Conservation (phyloP, 768 basidiomycete species). For the Leccinum olivaceopallidum region DNA sequence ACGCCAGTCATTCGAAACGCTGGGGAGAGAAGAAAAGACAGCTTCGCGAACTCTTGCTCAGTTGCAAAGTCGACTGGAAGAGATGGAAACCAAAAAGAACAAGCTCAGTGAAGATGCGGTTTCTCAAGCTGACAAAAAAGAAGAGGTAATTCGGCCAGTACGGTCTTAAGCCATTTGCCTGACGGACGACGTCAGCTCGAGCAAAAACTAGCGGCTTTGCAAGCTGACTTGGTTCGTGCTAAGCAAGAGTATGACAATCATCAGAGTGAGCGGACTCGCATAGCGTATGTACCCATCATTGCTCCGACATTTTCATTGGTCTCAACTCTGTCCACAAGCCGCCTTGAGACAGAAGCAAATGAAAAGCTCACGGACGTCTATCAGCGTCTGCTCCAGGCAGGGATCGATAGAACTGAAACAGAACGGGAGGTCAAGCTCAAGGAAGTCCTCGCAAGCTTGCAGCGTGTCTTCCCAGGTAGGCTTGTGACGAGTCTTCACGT, state of each 20-base stretch:
- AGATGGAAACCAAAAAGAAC: constrained; percentile 56
- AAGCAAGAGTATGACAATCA: constrained; percentile 84
- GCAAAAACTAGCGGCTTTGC: constrained; percentile 52
- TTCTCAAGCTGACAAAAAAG: constrained; percentile 49
- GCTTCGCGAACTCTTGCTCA: constrained; percentile 60
- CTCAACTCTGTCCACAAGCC: constrained; percentile 44
- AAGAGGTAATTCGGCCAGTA: constrained; percentile 45
- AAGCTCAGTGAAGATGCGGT: constrained; percentile 57
- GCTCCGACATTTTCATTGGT: neutral
- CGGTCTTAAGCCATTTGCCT: neutral
- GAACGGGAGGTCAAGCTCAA: constrained; percentile 83
- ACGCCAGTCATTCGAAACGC: constrained; percentile 80
- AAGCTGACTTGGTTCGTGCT: constrained; percentile 60
- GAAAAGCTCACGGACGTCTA: constrained; percentile 86
- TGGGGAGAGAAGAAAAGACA: constrained; percentile 83
- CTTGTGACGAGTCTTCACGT: neutral
- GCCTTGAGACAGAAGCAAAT: constrained; percentile 88
- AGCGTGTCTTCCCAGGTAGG: constrained; percentile 85
- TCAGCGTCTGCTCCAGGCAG: constrained; percentile 84
- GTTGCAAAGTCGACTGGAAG: constrained; percentile 68
- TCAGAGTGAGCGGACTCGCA: constrained; percentile 77
- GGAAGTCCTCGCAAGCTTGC: constrained; percentile 81
- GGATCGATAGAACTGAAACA: constrained; percentile 83
- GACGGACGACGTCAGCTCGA: constrained; percentile 45
- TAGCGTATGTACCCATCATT: constrained; percentile 49